phyloP scores from a whole-genome alignment of 2,329 filamentous ascomycete genomes.

The Didymella glomerata region DNA sequence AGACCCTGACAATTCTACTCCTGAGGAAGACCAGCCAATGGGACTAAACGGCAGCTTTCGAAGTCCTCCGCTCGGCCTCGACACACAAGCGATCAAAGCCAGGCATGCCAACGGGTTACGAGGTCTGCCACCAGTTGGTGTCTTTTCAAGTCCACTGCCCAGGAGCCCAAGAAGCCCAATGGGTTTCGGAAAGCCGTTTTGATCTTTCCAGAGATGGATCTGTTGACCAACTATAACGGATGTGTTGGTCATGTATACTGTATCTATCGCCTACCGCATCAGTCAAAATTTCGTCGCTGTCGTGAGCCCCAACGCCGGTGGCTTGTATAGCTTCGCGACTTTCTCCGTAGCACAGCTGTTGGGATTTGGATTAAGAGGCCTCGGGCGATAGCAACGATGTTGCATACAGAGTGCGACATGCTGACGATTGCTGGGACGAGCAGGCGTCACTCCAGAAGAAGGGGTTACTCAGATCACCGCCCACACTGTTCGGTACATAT shows the following conservation, averaged over 20 bases:
- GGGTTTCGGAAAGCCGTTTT: slow-evolving; percentile 32
- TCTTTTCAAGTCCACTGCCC: slow-evolving; percentile 31
- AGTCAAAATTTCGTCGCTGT: background rate
- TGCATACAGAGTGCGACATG: background rate
- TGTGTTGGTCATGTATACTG: background rate
- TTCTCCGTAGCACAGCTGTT: background rate
- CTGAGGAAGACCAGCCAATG: slow-evolving; percentile 30
- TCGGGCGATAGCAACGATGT: background rate
- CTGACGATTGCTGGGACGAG: background rate
- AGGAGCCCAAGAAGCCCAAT: slow-evolving; percentile 35
- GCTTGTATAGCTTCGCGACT: background rate
- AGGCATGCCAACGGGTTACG: slow-evolving; percentile 15
- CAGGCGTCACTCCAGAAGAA: background rate
- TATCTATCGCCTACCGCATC: slow-evolving; percentile 22
- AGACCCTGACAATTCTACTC: slow-evolving; percentile 30
- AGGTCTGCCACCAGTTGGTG: slow-evolving; percentile 37
- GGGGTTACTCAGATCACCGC: background rate
- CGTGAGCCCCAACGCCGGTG: background rate
- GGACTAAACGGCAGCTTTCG: slow-evolving; percentile 25
- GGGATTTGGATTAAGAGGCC: background rate
- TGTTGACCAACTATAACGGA: background rate
- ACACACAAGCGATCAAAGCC: slow-evolving; percentile 11
- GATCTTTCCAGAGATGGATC: slow-evolving; percentile 1
- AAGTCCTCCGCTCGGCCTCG: slow-evolving; percentile 30
- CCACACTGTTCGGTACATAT: slow-evolving; percentile 10